phyloP scores from a whole-genome alignment of 208 protist species.

The Crithidia fasciculata region DNA sequence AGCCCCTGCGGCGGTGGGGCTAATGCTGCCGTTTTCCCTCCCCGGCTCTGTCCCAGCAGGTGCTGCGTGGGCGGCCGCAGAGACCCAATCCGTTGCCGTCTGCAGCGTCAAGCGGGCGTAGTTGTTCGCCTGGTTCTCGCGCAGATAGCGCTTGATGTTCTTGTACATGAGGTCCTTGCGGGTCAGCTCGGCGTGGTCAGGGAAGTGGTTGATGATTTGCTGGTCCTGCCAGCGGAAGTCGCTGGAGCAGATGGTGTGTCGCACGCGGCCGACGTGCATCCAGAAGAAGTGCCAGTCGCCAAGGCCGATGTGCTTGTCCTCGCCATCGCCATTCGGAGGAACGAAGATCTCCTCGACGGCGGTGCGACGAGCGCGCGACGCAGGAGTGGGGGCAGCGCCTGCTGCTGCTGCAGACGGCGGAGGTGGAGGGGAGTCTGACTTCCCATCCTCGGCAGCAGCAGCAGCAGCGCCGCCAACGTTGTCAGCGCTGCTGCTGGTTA shows the following conservation, averaged over 20 bases:
- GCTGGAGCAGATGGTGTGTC: constrained; percentile 66
- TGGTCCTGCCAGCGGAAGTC: constrained; percentile 80
- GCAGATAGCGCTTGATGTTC: constrained; percentile 94
- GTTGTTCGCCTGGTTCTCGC: constrained; percentile 42
- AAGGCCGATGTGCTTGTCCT: constrained; percentile 44
- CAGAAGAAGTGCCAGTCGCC: constrained; percentile 93
- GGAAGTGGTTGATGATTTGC: constrained; percentile 97
- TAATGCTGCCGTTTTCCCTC: neutral
- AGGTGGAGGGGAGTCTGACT: neutral
- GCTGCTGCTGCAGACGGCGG: neutral
- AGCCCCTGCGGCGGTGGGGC: neutral
- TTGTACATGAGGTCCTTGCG: constrained; percentile 98
- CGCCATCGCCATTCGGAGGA: constrained; percentile 38
- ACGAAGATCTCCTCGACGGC: constrained; percentile 54
- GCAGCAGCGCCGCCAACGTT: neutral
- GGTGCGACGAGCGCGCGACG: constrained; percentile 13
- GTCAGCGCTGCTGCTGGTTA: neutral
- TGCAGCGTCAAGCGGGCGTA: constrained; percentile 43
- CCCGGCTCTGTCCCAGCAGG: neutral
- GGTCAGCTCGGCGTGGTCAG: constrained; percentile 97
- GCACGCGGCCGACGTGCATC: constrained; percentile 83
- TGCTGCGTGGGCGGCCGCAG: constrained; percentile 33
- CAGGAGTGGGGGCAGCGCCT: neutral
- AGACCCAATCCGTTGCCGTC: constrained; percentile 49
- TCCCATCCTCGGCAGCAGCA: neutral